phyloP scores from a whole-genome alignment of 495 filamentous ascomycete genomes.

The Penicillium ucsense region DNA sequence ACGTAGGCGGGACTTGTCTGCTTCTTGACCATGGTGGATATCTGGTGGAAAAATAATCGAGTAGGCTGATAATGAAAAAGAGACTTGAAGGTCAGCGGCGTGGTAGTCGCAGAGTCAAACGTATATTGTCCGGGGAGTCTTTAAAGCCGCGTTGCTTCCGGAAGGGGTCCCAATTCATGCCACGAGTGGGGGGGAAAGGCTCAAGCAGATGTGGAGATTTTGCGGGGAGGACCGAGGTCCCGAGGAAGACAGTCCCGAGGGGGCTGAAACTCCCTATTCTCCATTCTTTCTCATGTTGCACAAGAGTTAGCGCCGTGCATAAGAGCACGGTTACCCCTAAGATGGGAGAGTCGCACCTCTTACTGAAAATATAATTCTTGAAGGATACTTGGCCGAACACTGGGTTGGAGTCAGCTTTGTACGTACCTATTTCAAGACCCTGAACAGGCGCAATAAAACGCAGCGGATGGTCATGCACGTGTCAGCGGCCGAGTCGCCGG shows the following conservation, averaged over 20 bases:
- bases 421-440: too few relatives aligned
- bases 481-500: too few relatives aligned
- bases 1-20: conserved; percentile 60
- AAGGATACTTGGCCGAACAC: too few relatives aligned
- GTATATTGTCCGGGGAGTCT: too few relatives aligned
- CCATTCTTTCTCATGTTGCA: conserved; percentile 2
- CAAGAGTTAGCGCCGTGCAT: conserved; percentile 4
- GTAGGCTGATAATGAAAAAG: neutral
- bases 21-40: conserved; percentile 39
- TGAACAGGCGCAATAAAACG: too few relatives aligned
- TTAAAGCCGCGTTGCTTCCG: too few relatives aligned
- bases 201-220: neutral
- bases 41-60: neutral
- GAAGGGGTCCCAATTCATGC: neutral
- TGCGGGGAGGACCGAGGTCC: conserved; percentile 23
- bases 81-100: too few relatives aligned
- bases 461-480: too few relatives aligned
- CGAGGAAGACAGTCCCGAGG: conserved; percentile 13
- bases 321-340: neutral
- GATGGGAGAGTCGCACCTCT: too few relatives aligned
- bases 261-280: neutral
- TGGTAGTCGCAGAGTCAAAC: too few relatives aligned
- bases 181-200: conserved; percentile 6
- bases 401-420: too few relatives aligned
- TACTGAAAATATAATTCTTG: too few relatives aligned